These are phyloP conservation scores for Actinomucor elegans DNA, from an alignment of 371 early-diverging fungal genomes.

Conservation along the genomic window DNA sequence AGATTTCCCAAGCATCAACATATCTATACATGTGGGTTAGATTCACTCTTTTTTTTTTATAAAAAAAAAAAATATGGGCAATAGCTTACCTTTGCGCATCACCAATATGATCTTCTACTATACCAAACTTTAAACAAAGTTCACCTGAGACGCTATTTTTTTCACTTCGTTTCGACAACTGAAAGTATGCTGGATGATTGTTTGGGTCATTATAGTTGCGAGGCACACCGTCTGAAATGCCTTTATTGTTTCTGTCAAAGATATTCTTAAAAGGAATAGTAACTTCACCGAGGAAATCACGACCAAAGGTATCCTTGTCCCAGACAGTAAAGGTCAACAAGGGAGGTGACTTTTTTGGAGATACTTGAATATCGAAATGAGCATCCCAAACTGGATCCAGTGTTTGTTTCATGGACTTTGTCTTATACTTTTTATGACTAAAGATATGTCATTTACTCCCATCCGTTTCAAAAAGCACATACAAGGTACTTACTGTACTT, in stretches of 20 bases:
- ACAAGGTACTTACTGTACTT: conserved; percentile 33
- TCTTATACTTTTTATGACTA: conserved; percentile 68
- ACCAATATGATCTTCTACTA: conserved; percentile 39
- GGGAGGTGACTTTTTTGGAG: conserved; percentile 43
- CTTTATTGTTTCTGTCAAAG: conserved; percentile 51
- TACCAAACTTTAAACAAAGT: conserved; percentile 42
- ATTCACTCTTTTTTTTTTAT: not conserved
- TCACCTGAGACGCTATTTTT: conserved; percentile 47
- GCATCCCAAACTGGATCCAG: conserved; percentile 79
- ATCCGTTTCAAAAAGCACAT: not conserved
- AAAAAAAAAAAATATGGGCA: not conserved
- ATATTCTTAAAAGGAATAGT: conserved; percentile 56
- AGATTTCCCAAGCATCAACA: conserved; percentile 12
- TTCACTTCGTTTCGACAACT: conserved; percentile 37
- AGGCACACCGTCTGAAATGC: conserved; percentile 35
- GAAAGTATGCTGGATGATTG: conserved; percentile 43
- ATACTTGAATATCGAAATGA: conserved; percentile 62
- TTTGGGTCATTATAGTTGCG: conserved; percentile 53
- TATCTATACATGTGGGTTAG: not conserved
- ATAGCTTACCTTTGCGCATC: conserved; percentile 34
- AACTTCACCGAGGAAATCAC: conserved; percentile 65
- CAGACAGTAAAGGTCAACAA: conserved; percentile 55
- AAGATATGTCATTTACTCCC: not conserved
- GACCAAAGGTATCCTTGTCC: conserved; percentile 63
- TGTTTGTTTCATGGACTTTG: conserved; percentile 65